phyloP scores from a whole-genome alignment of 306 rosid species.

The Carpinus fangiana region DNA sequence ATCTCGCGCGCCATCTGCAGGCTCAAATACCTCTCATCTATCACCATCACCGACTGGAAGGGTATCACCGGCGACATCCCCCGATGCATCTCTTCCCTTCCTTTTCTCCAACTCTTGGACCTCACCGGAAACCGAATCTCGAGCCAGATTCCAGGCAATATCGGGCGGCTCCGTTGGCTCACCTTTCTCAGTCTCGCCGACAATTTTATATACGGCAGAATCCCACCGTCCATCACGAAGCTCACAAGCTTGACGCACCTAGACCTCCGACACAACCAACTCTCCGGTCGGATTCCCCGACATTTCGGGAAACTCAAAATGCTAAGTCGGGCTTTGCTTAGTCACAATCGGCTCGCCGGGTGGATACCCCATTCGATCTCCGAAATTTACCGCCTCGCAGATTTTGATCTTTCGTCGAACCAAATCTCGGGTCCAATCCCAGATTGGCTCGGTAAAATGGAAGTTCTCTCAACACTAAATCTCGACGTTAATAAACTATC shows the following conservation, averaged over 20 bases:
- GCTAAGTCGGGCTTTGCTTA: slow-evolving; percentile 84
- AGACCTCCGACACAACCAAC: slow-evolving; percentile 73
- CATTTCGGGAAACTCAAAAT: slow-evolving; percentile 52
- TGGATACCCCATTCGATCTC: slow-evolving; percentile 55
- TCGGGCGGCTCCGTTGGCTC: slow-evolving; percentile 61
- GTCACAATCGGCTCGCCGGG: slow-evolving; percentile 68
- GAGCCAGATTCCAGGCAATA: slow-evolving; percentile 57
- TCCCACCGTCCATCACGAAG: slow-evolving; percentile 60
- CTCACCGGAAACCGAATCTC: slow-evolving; percentile 74
- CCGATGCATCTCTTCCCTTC: slow-evolving; percentile 52
- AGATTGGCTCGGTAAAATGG: slow-evolving; percentile 62
- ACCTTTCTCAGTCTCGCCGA: slow-evolving; percentile 84
- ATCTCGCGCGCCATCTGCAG: slow-evolving; percentile 74
- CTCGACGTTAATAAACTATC: slow-evolving; percentile 62
- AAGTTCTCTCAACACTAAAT: slow-evolving; percentile 67
- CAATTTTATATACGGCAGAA: slow-evolving; percentile 57
- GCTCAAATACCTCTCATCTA: slow-evolving; percentile 64
- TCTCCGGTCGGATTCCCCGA: slow-evolving; percentile 58
- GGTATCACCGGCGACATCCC: slow-evolving; percentile 91
- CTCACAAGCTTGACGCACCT: slow-evolving; percentile 65
- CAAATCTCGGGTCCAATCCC: slow-evolving; percentile 67
- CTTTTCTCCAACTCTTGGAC: slow-evolving; percentile 81
- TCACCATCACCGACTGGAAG: slow-evolving; percentile 89
- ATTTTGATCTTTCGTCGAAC: slow-evolving; percentile 78
- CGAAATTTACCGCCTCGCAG: slow-evolving; percentile 76